Conservation (phyloP, 768 basidiomycete genomes). For the Gymnopilus junonius region DNA sequence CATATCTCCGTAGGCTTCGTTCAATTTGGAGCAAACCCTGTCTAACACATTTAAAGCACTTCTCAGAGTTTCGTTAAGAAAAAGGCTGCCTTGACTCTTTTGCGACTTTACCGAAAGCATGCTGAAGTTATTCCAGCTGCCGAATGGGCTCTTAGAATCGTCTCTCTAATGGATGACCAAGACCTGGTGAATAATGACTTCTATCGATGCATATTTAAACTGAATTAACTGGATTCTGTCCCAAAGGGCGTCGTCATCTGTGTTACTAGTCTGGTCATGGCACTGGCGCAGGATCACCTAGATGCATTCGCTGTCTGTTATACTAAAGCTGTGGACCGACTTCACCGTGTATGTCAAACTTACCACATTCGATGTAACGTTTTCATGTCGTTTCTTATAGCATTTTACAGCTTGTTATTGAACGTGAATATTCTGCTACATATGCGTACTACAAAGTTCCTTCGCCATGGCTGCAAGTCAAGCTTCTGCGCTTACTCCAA, state of each 20-base stretch:
- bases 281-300: conserved; percentile 91
- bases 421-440: conserved; percentile 84
- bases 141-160: conserved; percentile 95
- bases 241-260: conserved; percentile 90
- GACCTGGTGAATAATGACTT: conserved; percentile 63
- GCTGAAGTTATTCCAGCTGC: conserved; percentile 90
- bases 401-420: conserved; percentile 75
- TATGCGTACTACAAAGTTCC: conserved; percentile 99
- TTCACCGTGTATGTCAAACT: conserved; percentile 66
- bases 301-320: conserved; percentile 93
- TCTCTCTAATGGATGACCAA: conserved; percentile 93
- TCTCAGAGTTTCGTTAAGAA: conserved; percentile 97
- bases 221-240: conserved; percentile 9
- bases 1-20: conserved; percentile 80
- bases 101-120: conserved; percentile 94
- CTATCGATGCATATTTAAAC: not conserved
- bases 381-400: conserved; percentile 1
- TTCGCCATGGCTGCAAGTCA: conserved; percentile 97
- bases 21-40: not conserved
- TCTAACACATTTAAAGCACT: conserved; percentile 57
- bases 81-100: conserved; percentile 93
- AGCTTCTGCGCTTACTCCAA: conserved; percentile 89
- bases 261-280: conserved; percentile 91
- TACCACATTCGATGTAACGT: not conserved
- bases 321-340: conserved; percentile 90